Base-by-base conservation (phyloP, 164 flowering plant species). In the Akebia trifoliata region DNA sequence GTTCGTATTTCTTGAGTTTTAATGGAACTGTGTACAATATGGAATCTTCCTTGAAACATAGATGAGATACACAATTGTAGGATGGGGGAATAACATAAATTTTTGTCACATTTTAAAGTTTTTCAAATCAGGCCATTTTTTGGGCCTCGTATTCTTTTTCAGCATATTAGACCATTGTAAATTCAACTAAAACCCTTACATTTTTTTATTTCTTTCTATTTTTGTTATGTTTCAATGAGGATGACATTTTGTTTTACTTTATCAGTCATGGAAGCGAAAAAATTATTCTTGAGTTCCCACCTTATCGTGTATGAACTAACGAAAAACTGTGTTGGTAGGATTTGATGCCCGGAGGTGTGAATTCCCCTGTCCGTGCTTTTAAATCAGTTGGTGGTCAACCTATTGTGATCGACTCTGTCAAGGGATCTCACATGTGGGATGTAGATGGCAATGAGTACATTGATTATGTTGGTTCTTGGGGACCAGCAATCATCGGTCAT, bases 401-500 rank as follows among this genome's bases (percentile, higher is more conserved):
- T 46, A 81, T 93, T 71, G 67, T 90, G 29, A 70, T 93, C 29
- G 99, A 93, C 59, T 83, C 92, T 40, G 99, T 84, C 34, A 90
- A 90, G 77, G 97, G 99, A 10, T 87, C 89, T 24, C 83, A 63
- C 66, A 89, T 84, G 81, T 76, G 89, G 84, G 99, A 93, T 65
- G 84, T 90, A 8, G 97, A 93, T 81, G 99, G 97, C 47, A 93
- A 93, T 40, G 78, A 87, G 64, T 93, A 90, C 71, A 83, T 93
- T 11, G 99, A 90, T 68, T 90, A 93, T 69, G 99, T 93, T 54
- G 96, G 99, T 46, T 93, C 99, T 11, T 93, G 99, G 99, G 99
- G 99, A 8, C 96, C 97, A 6, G 99, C 99, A 49, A 87, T 93
- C 47, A 90, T 93, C 50, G 99, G 99, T 57, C 99, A 93, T 74